Conservation (phyloP, 345 rosid species). For the Gossypium anomalum region DNA sequence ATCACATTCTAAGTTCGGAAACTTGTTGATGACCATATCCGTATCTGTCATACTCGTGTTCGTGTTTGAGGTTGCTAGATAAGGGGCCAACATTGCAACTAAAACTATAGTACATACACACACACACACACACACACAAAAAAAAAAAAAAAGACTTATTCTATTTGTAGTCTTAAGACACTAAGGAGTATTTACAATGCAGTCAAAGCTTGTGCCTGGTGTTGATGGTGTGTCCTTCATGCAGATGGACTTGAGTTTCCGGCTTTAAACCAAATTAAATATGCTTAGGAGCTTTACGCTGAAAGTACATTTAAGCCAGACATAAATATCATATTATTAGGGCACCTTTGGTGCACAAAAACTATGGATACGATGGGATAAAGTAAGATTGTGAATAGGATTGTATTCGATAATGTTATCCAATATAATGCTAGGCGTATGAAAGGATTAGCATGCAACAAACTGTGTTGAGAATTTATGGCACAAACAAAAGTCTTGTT, state of each 20-base stretch:
- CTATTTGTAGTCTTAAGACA: too few species aligned
- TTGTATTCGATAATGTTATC: not conserved
- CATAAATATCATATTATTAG: not conserved
- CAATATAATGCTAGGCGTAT: not conserved
- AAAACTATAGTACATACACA: not conserved
- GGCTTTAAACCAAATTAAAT: not conserved
- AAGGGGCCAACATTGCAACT: not conserved
- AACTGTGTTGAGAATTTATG: not conserved
- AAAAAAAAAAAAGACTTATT: too few species aligned
- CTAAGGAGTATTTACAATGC: not conserved
- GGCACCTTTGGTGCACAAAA: too few species aligned
- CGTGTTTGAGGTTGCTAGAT: not conserved
- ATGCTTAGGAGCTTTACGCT: not conserved
- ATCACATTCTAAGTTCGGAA: too few species aligned
- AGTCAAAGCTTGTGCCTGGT: not conserved
- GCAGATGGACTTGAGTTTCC: not conserved
- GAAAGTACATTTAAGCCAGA: not conserved
- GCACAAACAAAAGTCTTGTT: slow-evolving; percentile 5
- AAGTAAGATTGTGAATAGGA: not conserved
- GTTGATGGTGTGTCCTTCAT: not conserved
- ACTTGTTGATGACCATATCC: too few species aligned
- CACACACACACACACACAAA: too few species aligned
- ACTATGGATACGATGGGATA: not conserved
- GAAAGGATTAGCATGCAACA: not conserved
- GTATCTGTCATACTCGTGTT: not conserved